Evolutionary conservation across 2,329 filamentous ascomycete species (phyloP).

Genomic region (Trichophyton schoenleinii): DNA sequence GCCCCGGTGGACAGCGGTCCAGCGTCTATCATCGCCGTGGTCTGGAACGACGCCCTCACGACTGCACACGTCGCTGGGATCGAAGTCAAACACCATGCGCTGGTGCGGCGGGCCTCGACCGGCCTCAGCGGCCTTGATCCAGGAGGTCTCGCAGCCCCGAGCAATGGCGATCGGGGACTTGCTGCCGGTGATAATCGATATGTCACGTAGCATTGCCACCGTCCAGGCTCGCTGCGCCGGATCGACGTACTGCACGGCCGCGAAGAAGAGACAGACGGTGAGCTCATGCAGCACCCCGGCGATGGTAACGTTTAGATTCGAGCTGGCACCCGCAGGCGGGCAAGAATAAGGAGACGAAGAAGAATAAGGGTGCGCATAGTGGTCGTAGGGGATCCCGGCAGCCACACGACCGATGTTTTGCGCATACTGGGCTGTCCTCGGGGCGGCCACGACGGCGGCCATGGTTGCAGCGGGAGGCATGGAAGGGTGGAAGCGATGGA

Average conservation of each 20-base stretch:
- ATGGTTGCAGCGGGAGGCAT: slow-evolving; percentile 89
- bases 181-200: slow-evolving; percentile 75
- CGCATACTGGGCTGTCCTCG: slow-evolving; percentile 57
- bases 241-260: slow-evolving; percentile 66
- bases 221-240: slow-evolving; percentile 64
- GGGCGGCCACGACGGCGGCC: slow-evolving; percentile 65
- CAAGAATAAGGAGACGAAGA: slow-evolving; percentile 11
- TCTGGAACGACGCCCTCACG: slow-evolving; percentile 15
- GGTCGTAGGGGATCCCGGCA: slow-evolving; percentile 49
- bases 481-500: slow-evolving; percentile 69
- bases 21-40: slow-evolving; percentile 34
- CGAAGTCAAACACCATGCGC: slow-evolving; percentile 20
- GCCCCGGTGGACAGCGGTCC: slow-evolving; percentile 49
- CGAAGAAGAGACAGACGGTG: slow-evolving; percentile 73
- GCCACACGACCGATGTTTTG: slow-evolving; percentile 67
- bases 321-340: slow-evolving; percentile 14
- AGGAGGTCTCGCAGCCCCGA: slow-evolving; percentile 69
- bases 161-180: slow-evolving; percentile 72
- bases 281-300: slow-evolving; percentile 74
- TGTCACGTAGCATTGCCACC: slow-evolving; percentile 58
- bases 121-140: slow-evolving; percentile 61
- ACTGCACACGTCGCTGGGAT: slow-evolving; percentile 7
- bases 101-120: slow-evolving; percentile 66
- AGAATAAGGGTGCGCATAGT: slow-evolving; percentile 16
- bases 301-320: slow-evolving; percentile 59